Conservation (phyloP, 208 protist species). For the Phytomonas sp. region DNA sequence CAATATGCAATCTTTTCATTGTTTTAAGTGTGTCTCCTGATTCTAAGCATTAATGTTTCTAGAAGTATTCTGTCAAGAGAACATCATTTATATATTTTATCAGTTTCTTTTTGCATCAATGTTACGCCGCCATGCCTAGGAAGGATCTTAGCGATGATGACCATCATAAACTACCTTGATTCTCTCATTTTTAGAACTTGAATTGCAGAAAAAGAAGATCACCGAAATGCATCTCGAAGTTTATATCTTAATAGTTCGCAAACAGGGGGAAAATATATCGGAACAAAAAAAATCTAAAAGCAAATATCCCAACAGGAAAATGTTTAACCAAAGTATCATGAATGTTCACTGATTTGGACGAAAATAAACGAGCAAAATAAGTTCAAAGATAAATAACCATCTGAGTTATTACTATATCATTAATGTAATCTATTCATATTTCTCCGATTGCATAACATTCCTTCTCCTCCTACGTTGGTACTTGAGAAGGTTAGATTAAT, state of each 20-base stretch:
- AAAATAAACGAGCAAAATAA: background rate
- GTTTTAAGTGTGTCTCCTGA: background rate
- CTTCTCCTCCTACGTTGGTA: background rate
- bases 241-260: background rate
- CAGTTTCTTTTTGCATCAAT: background rate
- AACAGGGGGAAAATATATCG: background rate
- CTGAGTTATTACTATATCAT: background rate
- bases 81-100: background rate
- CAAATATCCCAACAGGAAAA: background rate
- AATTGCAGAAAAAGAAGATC: conserved; percentile 1
- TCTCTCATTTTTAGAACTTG: background rate
- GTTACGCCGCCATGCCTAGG: background rate
- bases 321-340: conserved; percentile 1
- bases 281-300: conserved; percentile 9
- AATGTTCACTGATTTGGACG: background rate
- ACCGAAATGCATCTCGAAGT: background rate
- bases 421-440: background rate
- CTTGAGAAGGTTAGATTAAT: background rate
- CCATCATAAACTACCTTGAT: background rate
- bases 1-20: background rate
- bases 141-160: background rate
- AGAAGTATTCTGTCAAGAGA: background rate
- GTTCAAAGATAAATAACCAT: background rate
- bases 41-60: background rate
- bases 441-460: background rate